These are phyloP conservation scores for Pseudozyma sp. DNA, from an alignment of 1,284 basidiomycete genomes.

Conservation along the genomic window DNA sequence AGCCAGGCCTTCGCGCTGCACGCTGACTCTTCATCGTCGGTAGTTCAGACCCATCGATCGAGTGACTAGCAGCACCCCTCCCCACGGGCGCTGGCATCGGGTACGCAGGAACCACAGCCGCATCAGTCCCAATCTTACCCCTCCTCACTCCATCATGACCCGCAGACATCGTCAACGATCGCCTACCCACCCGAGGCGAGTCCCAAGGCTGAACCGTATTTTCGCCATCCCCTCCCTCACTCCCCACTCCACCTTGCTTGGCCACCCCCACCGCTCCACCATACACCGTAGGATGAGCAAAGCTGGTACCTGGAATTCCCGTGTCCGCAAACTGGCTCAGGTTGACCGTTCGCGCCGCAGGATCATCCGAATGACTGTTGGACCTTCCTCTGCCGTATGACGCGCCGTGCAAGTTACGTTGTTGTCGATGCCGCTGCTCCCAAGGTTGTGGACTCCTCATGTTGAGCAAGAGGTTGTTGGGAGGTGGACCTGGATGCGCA, in stretches of 20 bases:
- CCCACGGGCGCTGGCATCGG: neutral
- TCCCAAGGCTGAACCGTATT: constrained; percentile 45
- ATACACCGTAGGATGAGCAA: constrained; percentile 32
- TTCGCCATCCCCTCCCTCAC: constrained; percentile 13
- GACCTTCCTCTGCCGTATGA: constrained; percentile 3
- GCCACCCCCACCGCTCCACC: constrained; percentile 4
- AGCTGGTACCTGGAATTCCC: constrained; percentile 32
- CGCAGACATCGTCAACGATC: constrained; percentile 17
- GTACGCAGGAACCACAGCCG: neutral
- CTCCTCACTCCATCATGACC: neutral
- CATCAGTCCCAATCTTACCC: neutral
- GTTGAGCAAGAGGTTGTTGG: constrained; percentile 5
- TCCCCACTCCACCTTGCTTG: neutral
- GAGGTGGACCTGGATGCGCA: constrained; percentile 40
- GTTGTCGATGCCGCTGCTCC: constrained; percentile 2
- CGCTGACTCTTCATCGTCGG: constrained; percentile 12
- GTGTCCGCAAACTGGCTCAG: constrained; percentile 30
- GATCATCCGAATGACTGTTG: constrained; percentile 28
- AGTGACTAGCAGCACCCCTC: constrained; percentile 3
- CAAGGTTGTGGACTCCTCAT: constrained; percentile 25
- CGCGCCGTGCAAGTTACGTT: neutral
- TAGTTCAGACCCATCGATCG: constrained; percentile 18
- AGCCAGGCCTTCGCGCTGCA: too few relatives aligned
- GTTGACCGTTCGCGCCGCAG: constrained; percentile 10
- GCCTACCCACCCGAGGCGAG: constrained; percentile 12